Percentiles rank a stretch among this genome's conserved stretches.
These are phyloP conservation scores for Chamaenerion angustifolium DNA, from an alignment of 345 rosid species.

Conservation along the genomic window DNA sequence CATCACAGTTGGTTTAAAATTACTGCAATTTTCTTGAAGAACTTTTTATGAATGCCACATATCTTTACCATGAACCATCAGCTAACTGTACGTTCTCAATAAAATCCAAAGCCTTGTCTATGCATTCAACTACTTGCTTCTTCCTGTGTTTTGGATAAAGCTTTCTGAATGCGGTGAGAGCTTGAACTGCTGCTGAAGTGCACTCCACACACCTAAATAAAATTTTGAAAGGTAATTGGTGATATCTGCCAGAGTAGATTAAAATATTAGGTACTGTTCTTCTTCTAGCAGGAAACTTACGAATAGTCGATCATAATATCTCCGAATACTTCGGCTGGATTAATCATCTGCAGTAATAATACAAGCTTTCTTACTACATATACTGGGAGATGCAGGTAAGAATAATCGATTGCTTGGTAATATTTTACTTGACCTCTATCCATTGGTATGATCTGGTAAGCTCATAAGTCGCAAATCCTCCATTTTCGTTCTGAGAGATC, in stretches of 20 bases:
- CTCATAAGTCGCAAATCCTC: slow-evolving; percentile 74
- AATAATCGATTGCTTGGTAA: too few species aligned
- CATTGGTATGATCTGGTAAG: slow-evolving; percentile 55
- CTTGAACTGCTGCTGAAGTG: slow-evolving; percentile 66
- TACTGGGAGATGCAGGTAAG: too few species aligned
- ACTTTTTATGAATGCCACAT: neutral
- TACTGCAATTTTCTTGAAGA: neutral
- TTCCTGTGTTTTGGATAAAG: slow-evolving; percentile 19
- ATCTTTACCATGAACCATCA: slow-evolving; percentile 59
- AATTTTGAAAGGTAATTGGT: neutral
- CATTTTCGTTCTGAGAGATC: slow-evolving; percentile 34
- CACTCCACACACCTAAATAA: slow-evolving; percentile 60
- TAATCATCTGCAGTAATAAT: slow-evolving; percentile 30
- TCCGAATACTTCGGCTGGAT: slow-evolving; percentile 55
- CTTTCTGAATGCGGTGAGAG: slow-evolving; percentile 24
- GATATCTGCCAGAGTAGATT: too few species aligned
- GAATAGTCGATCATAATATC: slow-evolving; percentile 57
- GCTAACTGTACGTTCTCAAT: slow-evolving; percentile 32
- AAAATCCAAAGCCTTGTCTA: slow-evolving; percentile 30
- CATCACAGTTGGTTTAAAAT: neutral
- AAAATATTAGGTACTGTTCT: too few species aligned
- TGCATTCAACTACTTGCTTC: slow-evolving; percentile 26
- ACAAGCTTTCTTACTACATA: too few species aligned
- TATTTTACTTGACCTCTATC: slow-evolving; percentile 33
- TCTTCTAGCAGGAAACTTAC: slow-evolving; percentile 21